A percentile compares a stretch with the other conserved stretches of the same genome.
These are phyloP conservation scores for Colletotrichum karsti DNA, from an alignment of 2,329 filamentous ascomycete genomes.

Conservation along the genomic window DNA sequence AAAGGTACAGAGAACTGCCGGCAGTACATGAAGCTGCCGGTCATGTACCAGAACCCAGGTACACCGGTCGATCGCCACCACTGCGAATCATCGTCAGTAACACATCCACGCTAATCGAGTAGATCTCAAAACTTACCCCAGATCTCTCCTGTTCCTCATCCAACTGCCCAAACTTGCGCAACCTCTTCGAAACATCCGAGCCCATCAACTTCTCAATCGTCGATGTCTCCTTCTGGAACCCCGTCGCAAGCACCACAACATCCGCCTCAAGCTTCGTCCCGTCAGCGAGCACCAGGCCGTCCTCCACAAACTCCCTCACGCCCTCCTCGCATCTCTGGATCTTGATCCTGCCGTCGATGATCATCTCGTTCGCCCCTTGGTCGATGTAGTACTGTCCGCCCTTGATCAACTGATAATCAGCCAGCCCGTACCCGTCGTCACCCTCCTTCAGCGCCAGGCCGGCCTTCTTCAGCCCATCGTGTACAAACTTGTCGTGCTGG, in stretches of 20 bases:
- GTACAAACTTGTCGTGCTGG: conserved; percentile 48
- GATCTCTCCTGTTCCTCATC: conserved; percentile 42
- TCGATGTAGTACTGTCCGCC: conserved; percentile 54
- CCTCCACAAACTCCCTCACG: conserved; percentile 39
- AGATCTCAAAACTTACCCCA: conserved; percentile 31
- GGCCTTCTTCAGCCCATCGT: conserved; percentile 53
- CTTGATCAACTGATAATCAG: conserved; percentile 45
- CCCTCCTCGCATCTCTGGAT: conserved; percentile 39
- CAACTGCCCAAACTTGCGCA: conserved; percentile 45
- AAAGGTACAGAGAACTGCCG: conserved; percentile 45
- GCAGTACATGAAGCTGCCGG: conserved; percentile 43
- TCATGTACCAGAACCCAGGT: conserved; percentile 48
- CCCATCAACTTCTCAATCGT: conserved; percentile 46
- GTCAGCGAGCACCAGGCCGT: conserved; percentile 38
- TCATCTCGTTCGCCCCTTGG: conserved; percentile 46
- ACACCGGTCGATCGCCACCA: conserved; percentile 48
- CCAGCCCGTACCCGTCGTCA: conserved; percentile 43
- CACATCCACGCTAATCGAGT: neutral
- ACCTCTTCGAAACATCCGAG: conserved; percentile 40
- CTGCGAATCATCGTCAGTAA: conserved; percentile 28
- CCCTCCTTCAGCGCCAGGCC: conserved; percentile 51
- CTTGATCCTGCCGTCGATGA: conserved; percentile 50
- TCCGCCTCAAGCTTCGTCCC: conserved; percentile 47
- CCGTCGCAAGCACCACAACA: conserved; percentile 51
- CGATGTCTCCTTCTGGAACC: conserved; percentile 48